A percentile compares a stretch with the other conserved stretches of the same genome.
phyloP scores from a whole-genome alignment of 2,329 filamentous ascomycete species.

The Ophidiomyces ophidiicola region DNA sequence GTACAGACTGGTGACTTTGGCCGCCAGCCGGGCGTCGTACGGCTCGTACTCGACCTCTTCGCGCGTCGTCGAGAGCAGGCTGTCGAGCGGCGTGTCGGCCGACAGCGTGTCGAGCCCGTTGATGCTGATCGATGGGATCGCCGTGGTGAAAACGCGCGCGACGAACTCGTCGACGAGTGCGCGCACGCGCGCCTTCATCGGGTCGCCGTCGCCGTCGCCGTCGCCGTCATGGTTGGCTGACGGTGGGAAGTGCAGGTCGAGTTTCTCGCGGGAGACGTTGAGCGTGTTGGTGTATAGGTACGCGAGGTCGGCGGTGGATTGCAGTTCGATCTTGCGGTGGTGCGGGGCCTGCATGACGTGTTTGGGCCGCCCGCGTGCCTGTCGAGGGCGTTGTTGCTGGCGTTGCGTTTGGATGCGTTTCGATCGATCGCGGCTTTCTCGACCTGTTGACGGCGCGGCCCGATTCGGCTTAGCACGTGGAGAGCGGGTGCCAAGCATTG shows the following conservation, averaged over 20 bases:
- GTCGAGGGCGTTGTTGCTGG: no score
- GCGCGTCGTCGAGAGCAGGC: conserved; percentile 26
- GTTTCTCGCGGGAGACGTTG: conserved; percentile 35
- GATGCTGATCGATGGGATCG: conserved; percentile 35
- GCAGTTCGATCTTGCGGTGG: conserved; percentile 41
- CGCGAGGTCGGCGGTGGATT: conserved; percentile 38
- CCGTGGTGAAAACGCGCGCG: conserved; percentile 32
- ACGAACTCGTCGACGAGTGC: conserved; percentile 38
- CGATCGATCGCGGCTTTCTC: no score
- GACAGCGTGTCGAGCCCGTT: conserved; percentile 34
- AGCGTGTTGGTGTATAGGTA: conserved; percentile 38
- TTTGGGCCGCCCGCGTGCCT: no score
- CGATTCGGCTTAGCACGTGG: conserved; percentile 4
- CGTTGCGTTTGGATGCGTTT: no score
- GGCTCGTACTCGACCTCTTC: conserved; percentile 39
- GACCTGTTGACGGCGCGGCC: not conserved
- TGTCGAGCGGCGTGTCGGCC: conserved; percentile 17
- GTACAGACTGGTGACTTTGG: conserved; percentile 34
- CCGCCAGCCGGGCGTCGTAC: conserved; percentile 34
- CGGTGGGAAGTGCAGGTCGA: conserved; percentile 38
- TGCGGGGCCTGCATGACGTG: conserved; percentile 26
- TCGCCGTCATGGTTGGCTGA: conserved; percentile 29
- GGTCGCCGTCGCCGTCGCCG: conserved; percentile 30
- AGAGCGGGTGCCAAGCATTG: no score
- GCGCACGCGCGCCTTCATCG: conserved; percentile 33